phyloP scores from a whole-genome alignment of 1,139 yeast species.

The Scheffersomyces titani region DNA sequence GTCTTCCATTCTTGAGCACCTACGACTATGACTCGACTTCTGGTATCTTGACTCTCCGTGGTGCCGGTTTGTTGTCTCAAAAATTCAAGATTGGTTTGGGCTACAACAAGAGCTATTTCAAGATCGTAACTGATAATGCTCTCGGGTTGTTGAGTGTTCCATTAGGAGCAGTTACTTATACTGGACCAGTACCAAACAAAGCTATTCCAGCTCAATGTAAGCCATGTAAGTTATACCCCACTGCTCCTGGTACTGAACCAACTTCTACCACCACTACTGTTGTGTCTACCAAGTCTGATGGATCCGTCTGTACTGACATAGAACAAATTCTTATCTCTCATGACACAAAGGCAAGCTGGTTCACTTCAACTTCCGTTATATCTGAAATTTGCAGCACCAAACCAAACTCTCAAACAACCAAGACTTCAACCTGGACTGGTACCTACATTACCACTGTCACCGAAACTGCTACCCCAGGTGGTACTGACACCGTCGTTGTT shows the following conservation, averaged over 20 bases:
- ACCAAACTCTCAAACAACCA: conserved; percentile 4
- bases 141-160: conserved; percentile 12
- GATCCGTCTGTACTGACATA: not conserved
- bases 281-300: not conserved
- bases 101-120: conserved; percentile 15
- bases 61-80: conserved; percentile 5
- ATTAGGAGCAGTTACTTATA: conserved; percentile 11
- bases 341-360: conserved; percentile 1
- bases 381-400: conserved; percentile 1
- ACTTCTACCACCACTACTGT: conserved; percentile 1
- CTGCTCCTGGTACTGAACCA: conserved; percentile 2
- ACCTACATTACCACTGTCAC: conserved; percentile 6
- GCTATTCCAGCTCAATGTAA: conserved; percentile 17
- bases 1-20: conserved; percentile 9
- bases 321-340: not conserved
- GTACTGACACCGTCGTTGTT: conserved; percentile 14
- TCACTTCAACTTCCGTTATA: not conserved
- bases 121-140: conserved; percentile 12
- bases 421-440: conserved; percentile 1
- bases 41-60: conserved; percentile 17
- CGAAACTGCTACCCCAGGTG: conserved; percentile 5
- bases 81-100: conserved; percentile 22
- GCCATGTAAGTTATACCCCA: conserved; percentile 9
- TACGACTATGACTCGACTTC: conserved; percentile 10
- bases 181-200: conserved; percentile 16